phyloP scores from a whole-genome alignment of 192 early-diverging fungal species.

The Coemansia sp. region DNA sequence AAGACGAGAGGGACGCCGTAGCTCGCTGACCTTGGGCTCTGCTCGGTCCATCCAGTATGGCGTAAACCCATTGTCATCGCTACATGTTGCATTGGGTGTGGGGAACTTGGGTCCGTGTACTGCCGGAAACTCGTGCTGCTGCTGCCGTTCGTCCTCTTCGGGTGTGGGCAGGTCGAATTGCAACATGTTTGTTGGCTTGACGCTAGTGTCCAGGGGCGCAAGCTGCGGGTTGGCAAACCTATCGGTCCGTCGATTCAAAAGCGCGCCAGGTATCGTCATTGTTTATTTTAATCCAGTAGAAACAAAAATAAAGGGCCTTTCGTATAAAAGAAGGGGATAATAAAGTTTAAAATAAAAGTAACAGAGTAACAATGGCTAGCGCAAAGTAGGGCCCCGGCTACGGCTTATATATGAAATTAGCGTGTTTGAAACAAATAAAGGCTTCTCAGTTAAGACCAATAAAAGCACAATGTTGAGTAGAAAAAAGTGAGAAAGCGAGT shows the following conservation, averaged over 20 bases:
- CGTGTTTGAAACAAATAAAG: too few species aligned
- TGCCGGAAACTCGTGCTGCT: too few species aligned
- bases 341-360: too few species aligned
- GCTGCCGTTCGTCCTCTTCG: background rate
- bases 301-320: too few species aligned
- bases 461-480: too few species aligned
- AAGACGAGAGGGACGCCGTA: constrained; percentile 18
- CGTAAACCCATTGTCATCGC: constrained; percentile 16
- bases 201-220: background rate
- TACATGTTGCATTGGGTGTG: constrained; percentile 3
- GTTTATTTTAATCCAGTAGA: too few species aligned
- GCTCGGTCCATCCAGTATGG: constrained; percentile 39
- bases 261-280: background rate
- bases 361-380: too few species aligned
- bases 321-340: too few species aligned
- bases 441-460: too few species aligned
- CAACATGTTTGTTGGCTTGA: background rate
- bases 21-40: constrained; percentile 31
- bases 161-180: constrained; percentile 1
- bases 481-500: too few species aligned
- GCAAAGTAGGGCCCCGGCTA: too few species aligned
- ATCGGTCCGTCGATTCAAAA: background rate
- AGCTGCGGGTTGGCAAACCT: constrained; percentile 1
- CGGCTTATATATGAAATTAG: too few species aligned
- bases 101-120: constrained; percentile 24